phyloP scores from a whole-genome alignment of 257 asterid genomes.

The Gardenia jasminoides region DNA sequence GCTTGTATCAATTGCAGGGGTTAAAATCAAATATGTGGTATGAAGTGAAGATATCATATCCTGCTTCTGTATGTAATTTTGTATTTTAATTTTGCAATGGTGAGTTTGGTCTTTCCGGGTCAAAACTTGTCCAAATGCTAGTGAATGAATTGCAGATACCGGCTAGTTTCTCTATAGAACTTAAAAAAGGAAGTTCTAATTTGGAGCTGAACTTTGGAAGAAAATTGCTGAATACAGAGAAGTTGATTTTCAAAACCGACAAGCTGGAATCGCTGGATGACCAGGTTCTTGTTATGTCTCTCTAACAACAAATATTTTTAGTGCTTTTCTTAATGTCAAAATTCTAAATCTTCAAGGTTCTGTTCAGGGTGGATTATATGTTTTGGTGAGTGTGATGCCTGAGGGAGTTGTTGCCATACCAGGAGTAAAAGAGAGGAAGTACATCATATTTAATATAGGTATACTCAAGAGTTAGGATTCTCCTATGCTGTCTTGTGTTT shows the following conservation, averaged over 20 bases:
- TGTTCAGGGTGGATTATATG: slow-evolving; percentile 50
- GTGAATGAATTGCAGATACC: slow-evolving; percentile 62
- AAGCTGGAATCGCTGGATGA: slow-evolving; percentile 24
- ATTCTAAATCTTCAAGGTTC: background rate
- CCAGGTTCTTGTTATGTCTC: slow-evolving; percentile 36
- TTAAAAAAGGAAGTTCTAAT: slow-evolving; percentile 47
- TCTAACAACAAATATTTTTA: background rate
- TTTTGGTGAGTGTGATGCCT: slow-evolving; percentile 62
- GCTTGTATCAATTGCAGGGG: slow-evolving; percentile 66
- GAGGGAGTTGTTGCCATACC: slow-evolving; percentile 80
- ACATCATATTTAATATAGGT: slow-evolving; percentile 66
- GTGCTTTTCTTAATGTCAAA: background rate
- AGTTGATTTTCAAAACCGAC: slow-evolving; percentile 65
- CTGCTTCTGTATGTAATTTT: slow-evolving; percentile 77
- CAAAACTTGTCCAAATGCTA: slow-evolving; percentile 15
- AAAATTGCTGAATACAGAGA: slow-evolving; percentile 85
- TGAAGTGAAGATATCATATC: slow-evolving; percentile 94
- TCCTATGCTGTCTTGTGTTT: background rate
- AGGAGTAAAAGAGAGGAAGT: slow-evolving; percentile 54
- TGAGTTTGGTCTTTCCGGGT: slow-evolving; percentile 6
- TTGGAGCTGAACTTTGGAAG: slow-evolving; percentile 49
- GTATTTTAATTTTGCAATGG: slow-evolving; percentile 12
- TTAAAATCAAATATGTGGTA: slow-evolving; percentile 65
- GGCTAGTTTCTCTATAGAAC: slow-evolving; percentile 66
- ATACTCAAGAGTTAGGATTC: slow-evolving; percentile 10